Evolutionary conservation across 2,329 filamentous ascomycete species (phyloP).

Genomic region (Plectosphaerella cucumerina): DNA sequence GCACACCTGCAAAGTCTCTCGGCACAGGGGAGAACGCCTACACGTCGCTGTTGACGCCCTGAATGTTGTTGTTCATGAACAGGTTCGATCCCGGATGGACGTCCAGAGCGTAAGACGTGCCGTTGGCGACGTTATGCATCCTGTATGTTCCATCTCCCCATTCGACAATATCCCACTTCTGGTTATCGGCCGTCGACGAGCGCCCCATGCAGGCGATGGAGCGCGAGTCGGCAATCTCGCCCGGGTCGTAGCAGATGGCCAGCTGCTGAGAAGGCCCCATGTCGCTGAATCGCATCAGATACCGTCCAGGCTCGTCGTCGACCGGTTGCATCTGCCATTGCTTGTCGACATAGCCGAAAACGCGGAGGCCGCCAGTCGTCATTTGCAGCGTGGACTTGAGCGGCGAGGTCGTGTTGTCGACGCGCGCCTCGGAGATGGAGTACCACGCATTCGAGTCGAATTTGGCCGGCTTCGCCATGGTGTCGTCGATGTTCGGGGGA

Average conservation of each 20-base stretch:
- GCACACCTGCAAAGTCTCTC: background rate
- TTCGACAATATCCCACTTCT: slow-evolving; percentile 27
- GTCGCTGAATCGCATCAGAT: slow-evolving; percentile 22
- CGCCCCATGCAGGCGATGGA: slow-evolving; percentile 24
- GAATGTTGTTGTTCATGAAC: slow-evolving; percentile 23
- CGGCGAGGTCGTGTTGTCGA: slow-evolving; percentile 19
- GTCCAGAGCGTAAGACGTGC: slow-evolving; percentile 25
- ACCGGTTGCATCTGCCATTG: slow-evolving; percentile 25
- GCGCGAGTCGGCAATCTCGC: slow-evolving; percentile 17
- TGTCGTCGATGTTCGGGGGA: slow-evolving; percentile 1
- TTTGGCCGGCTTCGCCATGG: slow-evolving; percentile 18
- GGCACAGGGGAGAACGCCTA: background rate
- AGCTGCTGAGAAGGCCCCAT: slow-evolving; percentile 24
- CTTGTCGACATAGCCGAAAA: slow-evolving; percentile 12
- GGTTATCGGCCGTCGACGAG: slow-evolving; percentile 18
- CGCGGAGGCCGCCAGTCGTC: slow-evolving; percentile 14
- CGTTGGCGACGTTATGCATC: slow-evolving; percentile 26
- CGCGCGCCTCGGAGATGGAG: slow-evolving; percentile 27
- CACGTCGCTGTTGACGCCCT: slow-evolving; percentile 6
- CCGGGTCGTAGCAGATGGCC: slow-evolving; percentile 18
- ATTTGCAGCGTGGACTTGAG: slow-evolving; percentile 9
- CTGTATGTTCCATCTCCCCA: slow-evolving; percentile 24
- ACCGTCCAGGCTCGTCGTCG: slow-evolving; percentile 20
- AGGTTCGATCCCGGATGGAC: slow-evolving; percentile 24
- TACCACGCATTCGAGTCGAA: slow-evolving; percentile 31